Conservation (phyloP, 2,329 filamentous ascomycete species). For the Alternaria brassicae region DNA sequence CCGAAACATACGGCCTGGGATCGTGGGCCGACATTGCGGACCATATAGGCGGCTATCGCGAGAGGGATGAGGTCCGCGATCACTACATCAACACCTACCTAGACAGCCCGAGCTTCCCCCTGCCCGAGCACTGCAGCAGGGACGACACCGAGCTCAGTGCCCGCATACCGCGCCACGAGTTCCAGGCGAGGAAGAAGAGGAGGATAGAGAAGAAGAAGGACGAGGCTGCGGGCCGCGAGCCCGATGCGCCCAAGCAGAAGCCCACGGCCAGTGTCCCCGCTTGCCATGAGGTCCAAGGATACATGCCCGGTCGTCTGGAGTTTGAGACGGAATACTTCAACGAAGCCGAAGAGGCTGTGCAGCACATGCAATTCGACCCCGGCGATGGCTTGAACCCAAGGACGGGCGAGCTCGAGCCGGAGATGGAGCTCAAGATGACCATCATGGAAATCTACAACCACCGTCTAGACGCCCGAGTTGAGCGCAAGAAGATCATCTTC, state of each 20-base stretch:
- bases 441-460: conserved; percentile 99
- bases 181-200: conserved; percentile 89
- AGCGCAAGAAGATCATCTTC: conserved; percentile 95
- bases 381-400: conserved; percentile 87
- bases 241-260: conserved; percentile 89
- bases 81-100: conserved; percentile 92
- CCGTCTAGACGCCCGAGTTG: conserved; percentile 85
- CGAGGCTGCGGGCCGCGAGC: conserved; percentile 80
- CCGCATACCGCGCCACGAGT: conserved; percentile 85
- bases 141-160: conserved; percentile 80
- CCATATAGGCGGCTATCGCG: conserved; percentile 93
- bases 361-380: conserved; percentile 97
- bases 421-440: conserved; percentile 96
- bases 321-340: conserved; percentile 99
- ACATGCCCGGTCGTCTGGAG: conserved; percentile 96
- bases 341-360: conserved; percentile 96
- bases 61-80: conserved; percentile 93
- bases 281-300: conserved; percentile 97
- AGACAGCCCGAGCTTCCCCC: conserved; percentile 80
- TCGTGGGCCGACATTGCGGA: conserved; percentile 99
- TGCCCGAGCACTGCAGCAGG: conserved; percentile 85
- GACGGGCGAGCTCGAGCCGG: conserved; percentile 87
- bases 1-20: conserved; percentile 93
- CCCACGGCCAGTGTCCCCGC: conserved; percentile 93
- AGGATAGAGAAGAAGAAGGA: conserved; percentile 93